A percentile compares a stretch with the other conserved stretches of the same genome.
phyloP scores from a whole-genome alignment of 768 basidiomycete genomes.

The Termitomyces sp. region DNA sequence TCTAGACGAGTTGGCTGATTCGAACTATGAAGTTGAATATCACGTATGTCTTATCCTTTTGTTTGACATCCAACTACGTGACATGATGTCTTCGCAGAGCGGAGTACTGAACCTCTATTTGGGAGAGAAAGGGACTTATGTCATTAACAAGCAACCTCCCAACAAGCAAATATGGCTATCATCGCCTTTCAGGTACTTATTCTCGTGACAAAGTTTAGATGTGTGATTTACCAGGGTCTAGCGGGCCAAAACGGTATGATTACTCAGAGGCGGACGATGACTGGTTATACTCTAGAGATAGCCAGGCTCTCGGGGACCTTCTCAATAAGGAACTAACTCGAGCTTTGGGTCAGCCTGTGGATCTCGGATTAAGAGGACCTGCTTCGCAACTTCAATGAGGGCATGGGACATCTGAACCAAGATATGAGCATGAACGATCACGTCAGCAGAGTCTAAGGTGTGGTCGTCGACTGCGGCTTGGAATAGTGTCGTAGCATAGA shows the following conservation, averaged over 20 bases:
- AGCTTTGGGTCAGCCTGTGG: constrained; percentile 25
- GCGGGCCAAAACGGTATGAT: constrained; percentile 92
- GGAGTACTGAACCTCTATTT: constrained; percentile 86
- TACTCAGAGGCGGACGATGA: constrained; percentile 48
- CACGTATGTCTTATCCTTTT: constrained; percentile 44
- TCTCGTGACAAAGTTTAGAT: neutral
- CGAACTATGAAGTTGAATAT: constrained; percentile 82
- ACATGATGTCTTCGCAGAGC: constrained; percentile 42
- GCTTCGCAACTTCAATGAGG: constrained; percentile 13
- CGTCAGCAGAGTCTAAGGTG: neutral
- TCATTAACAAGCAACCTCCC: constrained; percentile 96
- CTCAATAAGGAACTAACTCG: constrained; percentile 62
- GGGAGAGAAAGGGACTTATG: constrained; percentile 79
- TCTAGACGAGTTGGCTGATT: constrained; percentile 52
- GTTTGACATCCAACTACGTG: neutral
- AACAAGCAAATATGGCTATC: constrained; percentile 98
- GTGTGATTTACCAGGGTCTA: constrained; percentile 22
- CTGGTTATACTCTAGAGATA: constrained; percentile 80
- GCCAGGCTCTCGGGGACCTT: constrained; percentile 50
- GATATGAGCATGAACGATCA: neutral
- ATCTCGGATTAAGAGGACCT: constrained; percentile 22
- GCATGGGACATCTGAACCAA: neutral
- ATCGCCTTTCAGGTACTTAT: constrained; percentile 71
- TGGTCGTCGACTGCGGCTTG: neutral
- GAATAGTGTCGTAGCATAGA: neutral